Base-by-base conservation (phyloP, 1,284 basidiomycete species). In the Rhodotorula mucilaginosa region DNA sequence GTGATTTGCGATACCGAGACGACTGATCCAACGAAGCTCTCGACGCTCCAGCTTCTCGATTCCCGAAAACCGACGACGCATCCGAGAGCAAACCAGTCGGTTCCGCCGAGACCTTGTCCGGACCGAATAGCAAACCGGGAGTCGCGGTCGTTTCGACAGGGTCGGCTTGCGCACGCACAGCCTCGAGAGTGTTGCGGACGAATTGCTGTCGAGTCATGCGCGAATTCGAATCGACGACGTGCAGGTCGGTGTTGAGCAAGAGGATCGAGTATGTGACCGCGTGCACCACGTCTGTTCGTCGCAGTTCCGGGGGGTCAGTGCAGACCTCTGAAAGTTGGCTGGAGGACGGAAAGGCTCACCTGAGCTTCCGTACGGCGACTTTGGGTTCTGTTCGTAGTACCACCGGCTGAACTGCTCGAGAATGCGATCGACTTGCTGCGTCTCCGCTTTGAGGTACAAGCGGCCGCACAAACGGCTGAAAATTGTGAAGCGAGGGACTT, bases 391-490 rank as follows among this genome's bases (percentile, higher is more conserved):
- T 64, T 93, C 89, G 86, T 89, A 94, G 82, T 91, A 99, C 13
- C 93, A 87, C 59, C 88, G 84, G 73, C 90, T 91, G 79, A 99
- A 98, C 72, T 90, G 90, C 75, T 91, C 91, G 26, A 99, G 85
- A 76, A 99, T 97, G 57, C 96, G 89, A 81, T 99, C 97, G 52
- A 99, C 90, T 82, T 98, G 95, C 80, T 99, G 97, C 0, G 96
- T 97, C 82, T 99, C 96, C 2, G 90, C 96, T 80, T 93, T 94
- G 70, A 99, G 86, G 81, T 88, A 97, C 5, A 99, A 86, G 80
- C 96, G 97, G 31, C 88, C 88, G 80, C 95, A 98, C 7, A 99
- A 83, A 47, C 88, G 87, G 69, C 93, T 93, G 66, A 2, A 16
- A 19, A 13, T 46, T n/a, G 26, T 2, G 10, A 52, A 48, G 51